Base-by-base conservation (phyloP, 345 rosid species). In the Populus davidiana region DNA sequence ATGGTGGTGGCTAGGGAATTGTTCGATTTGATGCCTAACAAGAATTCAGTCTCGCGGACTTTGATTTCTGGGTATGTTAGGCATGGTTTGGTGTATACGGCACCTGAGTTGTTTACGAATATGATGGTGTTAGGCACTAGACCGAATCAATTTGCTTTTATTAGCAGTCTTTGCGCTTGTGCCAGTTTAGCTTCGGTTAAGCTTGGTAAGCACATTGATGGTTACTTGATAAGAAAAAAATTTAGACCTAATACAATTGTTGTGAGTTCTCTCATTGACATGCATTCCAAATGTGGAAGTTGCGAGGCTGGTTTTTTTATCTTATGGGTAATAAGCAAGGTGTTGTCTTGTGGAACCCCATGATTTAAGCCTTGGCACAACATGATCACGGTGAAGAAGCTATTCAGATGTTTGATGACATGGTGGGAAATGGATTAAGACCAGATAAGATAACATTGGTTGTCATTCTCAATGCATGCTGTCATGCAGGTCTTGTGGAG, bases 81-180 rank as follows among this genome's bases (percentile, higher is more conserved):
- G 64, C 87, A 86, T 78, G 92, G 92, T 64, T 76, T 85, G 56
- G 89, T 86, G 31, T 65, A 83, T 18, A 76, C 77, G 36, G 91
- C 91, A 2, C 91, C 91, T 64, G 81, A 84, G 39, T 62, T 91
- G 77, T 80, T 91, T 64, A 65, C 85, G 8, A 79, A 83, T 75
- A 92, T 92, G 98, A 81, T 92, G 85, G 66, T 29, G 43, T 77
- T 75, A 72, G 36, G 73, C 13, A 75, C 86, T 80, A 84, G 77
- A 80, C 94, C 96, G 7, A 92, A 91, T 81, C 97, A 89, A 39
- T 91, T 88, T 80, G 90, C 98, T 47, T 92, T 88, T 74, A 94
- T 97, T 71, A 90, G 94, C 79, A 83, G 90, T 75, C 91, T 89
- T 50, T 90, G 94, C 73, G 97, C 97, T 81, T 90, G 89, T 87